phyloP scores from a whole-genome alignment of 768 basidiomycete species.

The Trametes cubensis region DNA sequence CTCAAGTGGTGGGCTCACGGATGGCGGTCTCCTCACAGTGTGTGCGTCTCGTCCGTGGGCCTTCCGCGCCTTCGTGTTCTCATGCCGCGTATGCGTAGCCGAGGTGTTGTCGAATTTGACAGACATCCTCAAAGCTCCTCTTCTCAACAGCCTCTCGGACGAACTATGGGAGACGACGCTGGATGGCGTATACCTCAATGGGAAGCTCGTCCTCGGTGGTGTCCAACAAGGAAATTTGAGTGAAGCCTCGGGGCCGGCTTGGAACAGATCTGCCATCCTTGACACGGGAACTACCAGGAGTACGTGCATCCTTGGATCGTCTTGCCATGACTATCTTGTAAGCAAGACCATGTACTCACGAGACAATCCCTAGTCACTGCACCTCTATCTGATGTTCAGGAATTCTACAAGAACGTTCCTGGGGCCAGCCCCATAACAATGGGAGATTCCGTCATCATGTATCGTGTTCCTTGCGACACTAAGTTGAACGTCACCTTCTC shows the following conservation, averaged over 20 bases:
- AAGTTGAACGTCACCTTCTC: slow-evolving; percentile 11
- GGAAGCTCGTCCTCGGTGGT: background rate
- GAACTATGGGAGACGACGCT: background rate
- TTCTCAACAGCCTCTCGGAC: background rate
- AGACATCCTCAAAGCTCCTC: background rate
- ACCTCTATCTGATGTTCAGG: background rate
- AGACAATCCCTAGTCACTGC: background rate
- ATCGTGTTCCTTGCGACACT: slow-evolving; percentile 5
- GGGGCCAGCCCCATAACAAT: background rate
- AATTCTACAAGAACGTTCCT: slow-evolving; percentile 4
- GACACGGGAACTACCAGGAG: background rate
- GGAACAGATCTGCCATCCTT: background rate
- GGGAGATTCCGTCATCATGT: background rate
- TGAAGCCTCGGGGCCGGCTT: background rate
- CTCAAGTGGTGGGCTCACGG: background rate
- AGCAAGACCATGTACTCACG: background rate
- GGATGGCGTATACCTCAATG: slow-evolving; percentile 1
- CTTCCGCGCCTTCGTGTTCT: background rate
- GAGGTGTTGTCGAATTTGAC: slow-evolving; percentile 3
- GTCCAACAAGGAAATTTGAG: no score
- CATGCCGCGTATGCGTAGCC: background rate
- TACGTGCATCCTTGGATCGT: background rate
- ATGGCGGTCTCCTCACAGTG: slow-evolving; percentile 1
- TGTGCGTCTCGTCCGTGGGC: background rate
- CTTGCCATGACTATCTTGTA: no score